These are phyloP conservation scores for Neofusicoccum laricinum DNA, from an alignment of 2,329 filamentous ascomycete genomes.

Conservation along the genomic window DNA sequence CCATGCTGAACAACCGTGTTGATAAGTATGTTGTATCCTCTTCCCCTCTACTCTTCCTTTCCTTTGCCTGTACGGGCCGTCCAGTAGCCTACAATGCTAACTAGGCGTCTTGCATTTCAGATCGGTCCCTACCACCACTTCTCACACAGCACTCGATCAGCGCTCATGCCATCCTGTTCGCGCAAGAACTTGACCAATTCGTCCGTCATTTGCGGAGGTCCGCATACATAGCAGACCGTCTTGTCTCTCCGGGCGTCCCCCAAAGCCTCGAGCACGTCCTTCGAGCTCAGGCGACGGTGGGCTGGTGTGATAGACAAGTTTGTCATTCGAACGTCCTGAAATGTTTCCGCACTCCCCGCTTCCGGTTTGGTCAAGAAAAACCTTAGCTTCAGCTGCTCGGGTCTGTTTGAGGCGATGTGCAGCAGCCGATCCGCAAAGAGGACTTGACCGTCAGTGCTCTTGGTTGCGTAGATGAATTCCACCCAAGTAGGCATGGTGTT, in stretches of 20 bases:
- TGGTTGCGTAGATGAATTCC: slow-evolving; percentile 63
- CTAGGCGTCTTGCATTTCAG: not conserved
- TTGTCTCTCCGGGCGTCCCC: slow-evolving; percentile 29
- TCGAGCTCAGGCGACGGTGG: not conserved
- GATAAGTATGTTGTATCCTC: not conserved
- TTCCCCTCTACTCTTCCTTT: not conserved
- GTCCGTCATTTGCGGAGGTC: slow-evolving; percentile 49
- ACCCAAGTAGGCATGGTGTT: slow-evolving; percentile 44
- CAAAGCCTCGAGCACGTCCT: slow-evolving; percentile 40
- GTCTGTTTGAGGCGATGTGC: not conserved
- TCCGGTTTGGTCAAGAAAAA: slow-evolving; percentile 36
- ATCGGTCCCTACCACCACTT: slow-evolving; percentile 47
- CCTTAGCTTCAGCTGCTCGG: slow-evolving; percentile 21
- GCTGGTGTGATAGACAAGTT: not conserved
- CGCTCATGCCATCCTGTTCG: slow-evolving; percentile 36
- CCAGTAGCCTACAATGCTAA: too few species aligned
- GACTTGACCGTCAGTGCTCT: slow-evolving; percentile 30
- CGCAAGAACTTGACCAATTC: slow-evolving; percentile 41
- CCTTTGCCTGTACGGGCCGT: too few species aligned
- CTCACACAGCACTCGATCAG: slow-evolving; percentile 45
- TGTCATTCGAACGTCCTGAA: not conserved
- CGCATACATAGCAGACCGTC: slow-evolving; percentile 48
- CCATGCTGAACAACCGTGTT: not conserved
- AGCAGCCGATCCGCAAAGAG: slow-evolving; percentile 36
- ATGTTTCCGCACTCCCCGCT: too few species aligned